Base-by-base conservation (phyloP, 2,329 filamentous ascomycete genomes). In the Sclerotinia sclerotiorum region DNA sequence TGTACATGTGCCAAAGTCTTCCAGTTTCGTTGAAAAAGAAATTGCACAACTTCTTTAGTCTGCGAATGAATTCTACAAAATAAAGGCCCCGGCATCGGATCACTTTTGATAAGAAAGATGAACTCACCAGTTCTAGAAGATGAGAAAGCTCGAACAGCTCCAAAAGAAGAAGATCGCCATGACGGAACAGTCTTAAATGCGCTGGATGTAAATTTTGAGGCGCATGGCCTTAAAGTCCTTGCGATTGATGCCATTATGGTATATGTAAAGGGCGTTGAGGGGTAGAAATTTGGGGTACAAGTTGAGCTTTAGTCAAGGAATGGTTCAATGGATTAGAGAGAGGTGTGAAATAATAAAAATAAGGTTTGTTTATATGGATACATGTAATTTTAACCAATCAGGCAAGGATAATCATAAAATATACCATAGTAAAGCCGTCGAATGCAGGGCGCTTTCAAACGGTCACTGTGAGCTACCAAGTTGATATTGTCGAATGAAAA, bases 241-340 rank as follows among this genome's bases (percentile, higher is more conserved):
- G 84, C 83, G 80, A 89, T 84, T 80, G 87, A 88, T 73, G 87
- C 85, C 86, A 88, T 88, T 79, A 76, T 55, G 21, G 49, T 68
- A 32, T 35, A 29, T 48, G 29, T 55, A 11, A 19, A 19, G 24
- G 29, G 21, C 21, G 27, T 29, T 27, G 57, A 62, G 65, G 57
- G 65, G 39, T 39, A 39, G 39, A 39, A 13, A 39, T 39, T 39
- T 39, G 11, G 17, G 11, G n/a, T 19, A 42, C 35, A 48, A 48
- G 32, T 51, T 62, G 55, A 62, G 46, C 32, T 51, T 62, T 27
- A 48, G 15, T 65, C 17, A 15, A 27, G n/a, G 21, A 48, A 58
- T 58, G 21, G 35, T 27, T 32, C 35, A 19, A 32, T 13, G 17
- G 15, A 15, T 24, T 13, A 3, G 17, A 35, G 42, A 48, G 46